Base-by-base conservation (phyloP, 805 yeast genomes). In the Zygosaccharomyces gambellarensis region DNA sequence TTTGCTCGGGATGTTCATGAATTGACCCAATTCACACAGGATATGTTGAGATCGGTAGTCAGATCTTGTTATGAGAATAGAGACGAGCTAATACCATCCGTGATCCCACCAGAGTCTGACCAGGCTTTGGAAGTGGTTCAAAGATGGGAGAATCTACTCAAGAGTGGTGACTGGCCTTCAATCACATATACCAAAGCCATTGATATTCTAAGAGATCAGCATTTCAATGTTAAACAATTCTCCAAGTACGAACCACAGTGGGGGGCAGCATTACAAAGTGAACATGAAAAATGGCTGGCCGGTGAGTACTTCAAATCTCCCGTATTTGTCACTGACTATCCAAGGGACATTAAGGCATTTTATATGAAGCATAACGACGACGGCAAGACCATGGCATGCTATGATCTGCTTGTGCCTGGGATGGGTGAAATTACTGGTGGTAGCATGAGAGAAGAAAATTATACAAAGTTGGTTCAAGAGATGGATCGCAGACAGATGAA, bases 361-460 rank as follows among this genome's bases (percentile, higher is more conserved):
- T 94, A 94, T 71, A 94, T 94, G 99, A 83, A 82, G 48, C 64
- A 67, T 25, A 78, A 81, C 19, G 43, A 44, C 45, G 55, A 48
- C 8, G 42, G 61, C 0, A 63, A 68, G 5, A 89, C 96, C 0
- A 97, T 88, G 2, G 95, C 87, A 0, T 90, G 98, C 60, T 94
- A 82, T 62, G 99, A 94, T 63, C 73, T 94, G 43, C 69, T 94
- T 4, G 79, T 92, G 17, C 99, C 99, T 0, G 92, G 84, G 17
- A 77, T 94, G 49, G 99, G 98, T 22, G 99, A 94, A 65, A 71
- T 94, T 12, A 83, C 88, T 6, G 99, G 99, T 2, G 99, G 99
- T 0, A 89, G 97, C 0, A 57, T 94, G 52, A 86, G 99, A 67
- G 96, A 92, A 60, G 87, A 87, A 60, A 69, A 78, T 53, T 70